Evolutionary conservation across 2,329 filamentous ascomycete species (phyloP).

Genomic region (Trichoderma asperellum): DNA sequence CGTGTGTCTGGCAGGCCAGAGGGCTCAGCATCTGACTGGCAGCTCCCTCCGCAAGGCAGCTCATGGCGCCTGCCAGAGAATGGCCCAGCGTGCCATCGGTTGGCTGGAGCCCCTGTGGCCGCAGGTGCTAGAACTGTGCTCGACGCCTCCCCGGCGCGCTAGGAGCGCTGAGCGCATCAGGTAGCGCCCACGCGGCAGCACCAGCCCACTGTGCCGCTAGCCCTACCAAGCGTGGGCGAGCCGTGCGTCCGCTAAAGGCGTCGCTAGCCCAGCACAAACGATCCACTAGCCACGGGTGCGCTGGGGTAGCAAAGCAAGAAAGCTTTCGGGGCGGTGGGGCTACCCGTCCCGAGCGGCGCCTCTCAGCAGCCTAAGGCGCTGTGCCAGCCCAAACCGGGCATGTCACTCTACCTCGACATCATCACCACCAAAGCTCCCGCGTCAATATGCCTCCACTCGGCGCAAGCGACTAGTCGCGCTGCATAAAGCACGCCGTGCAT

Average conservation of each 20-base stretch:
- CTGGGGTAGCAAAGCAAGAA: constrained; percentile 18
- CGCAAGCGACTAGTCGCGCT: constrained; percentile 4
- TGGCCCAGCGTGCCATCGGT: constrained; percentile 18
- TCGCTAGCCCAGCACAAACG: neutral
- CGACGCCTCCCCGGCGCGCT: constrained; percentile 22
- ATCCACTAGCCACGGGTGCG: constrained; percentile 16
- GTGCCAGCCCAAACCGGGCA: constrained; percentile 17
- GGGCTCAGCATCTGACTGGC: constrained; percentile 10
- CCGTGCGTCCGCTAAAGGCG: constrained; percentile 1
- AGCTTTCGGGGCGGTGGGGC: constrained; percentile 14
- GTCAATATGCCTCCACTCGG: constrained; percentile 16
- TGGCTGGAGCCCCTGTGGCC: constrained; percentile 15
- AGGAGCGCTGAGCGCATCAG: constrained; percentile 4
- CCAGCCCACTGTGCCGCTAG: constrained; percentile 8
- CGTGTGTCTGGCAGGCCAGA: neutral
- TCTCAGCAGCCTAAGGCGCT: constrained; percentile 19
- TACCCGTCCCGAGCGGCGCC: constrained; percentile 29
- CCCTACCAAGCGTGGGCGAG: constrained; percentile 16
- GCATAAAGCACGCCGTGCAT: constrained; percentile 2
- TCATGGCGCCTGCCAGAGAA: constrained; percentile 12
- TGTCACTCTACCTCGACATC: constrained; percentile 32
- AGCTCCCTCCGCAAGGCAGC: constrained; percentile 6
- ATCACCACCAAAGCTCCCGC: constrained; percentile 23
- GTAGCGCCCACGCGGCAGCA: constrained; percentile 6
- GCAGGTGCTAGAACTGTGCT: constrained; percentile 21